Conservation (phyloP, 2,329 filamentous ascomycete genomes). For the Diaporthe nobilis region DNA sequence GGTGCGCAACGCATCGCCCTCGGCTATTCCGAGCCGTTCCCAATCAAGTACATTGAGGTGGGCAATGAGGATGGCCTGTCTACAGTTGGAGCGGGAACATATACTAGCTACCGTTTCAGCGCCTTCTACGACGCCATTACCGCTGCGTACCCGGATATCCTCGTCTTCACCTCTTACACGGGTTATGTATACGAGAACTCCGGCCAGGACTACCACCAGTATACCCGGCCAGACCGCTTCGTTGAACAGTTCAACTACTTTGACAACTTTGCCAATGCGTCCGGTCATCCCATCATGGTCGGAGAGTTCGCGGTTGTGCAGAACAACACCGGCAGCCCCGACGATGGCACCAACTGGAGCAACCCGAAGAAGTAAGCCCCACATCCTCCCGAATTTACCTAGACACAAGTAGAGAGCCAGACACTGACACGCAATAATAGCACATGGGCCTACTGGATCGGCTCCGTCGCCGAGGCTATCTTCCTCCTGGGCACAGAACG, state of each 20-base stretch:
- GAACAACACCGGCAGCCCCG: conserved; percentile 48
- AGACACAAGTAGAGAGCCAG: background rate
- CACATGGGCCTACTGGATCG: conserved; percentile 67
- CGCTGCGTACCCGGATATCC: conserved; percentile 39
- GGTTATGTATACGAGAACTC: conserved; percentile 44
- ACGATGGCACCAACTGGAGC: conserved; percentile 28
- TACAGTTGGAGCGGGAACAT: conserved; percentile 51
- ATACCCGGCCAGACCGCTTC: conserved; percentile 51
- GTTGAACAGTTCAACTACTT: conserved; percentile 53
- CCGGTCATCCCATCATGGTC: conserved; percentile 51
- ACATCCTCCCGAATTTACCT: too few relatives aligned
- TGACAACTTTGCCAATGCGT: conserved; percentile 53
- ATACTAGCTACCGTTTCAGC: conserved; percentile 58
- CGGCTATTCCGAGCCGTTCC: conserved; percentile 65
- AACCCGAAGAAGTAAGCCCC: conserved; percentile 32
- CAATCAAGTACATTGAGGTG: conserved; percentile 65
- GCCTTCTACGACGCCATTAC: conserved; percentile 57
- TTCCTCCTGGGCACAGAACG: conserved; percentile 67
- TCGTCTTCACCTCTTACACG: conserved; percentile 39
- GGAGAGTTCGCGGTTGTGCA: conserved; percentile 55
- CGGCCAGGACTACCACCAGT: conserved; percentile 54
- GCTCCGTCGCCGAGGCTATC: conserved; percentile 70
- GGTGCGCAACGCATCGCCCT: conserved; percentile 63
- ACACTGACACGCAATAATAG: conserved; percentile 24
- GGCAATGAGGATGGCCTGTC: conserved; percentile 68